A percentile compares a stretch with the other conserved stretches of the same genome.
Conservation (phyloP, 2,329 filamentous ascomycete species). For the Penicillium verrucosum region DNA sequence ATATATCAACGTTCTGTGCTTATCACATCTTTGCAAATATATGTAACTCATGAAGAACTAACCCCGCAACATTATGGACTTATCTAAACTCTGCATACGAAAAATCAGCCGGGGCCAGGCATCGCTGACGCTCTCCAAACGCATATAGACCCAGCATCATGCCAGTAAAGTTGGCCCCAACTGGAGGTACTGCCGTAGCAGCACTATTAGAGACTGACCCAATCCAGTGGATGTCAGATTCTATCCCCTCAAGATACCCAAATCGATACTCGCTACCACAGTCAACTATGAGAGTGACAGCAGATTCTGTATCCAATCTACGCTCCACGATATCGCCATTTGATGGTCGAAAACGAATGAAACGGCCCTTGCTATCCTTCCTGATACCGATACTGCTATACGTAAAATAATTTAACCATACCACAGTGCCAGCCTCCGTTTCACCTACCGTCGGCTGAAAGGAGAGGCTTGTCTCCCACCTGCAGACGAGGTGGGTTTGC, state of each 20-base stretch:
- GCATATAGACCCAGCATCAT: constrained; percentile 49
- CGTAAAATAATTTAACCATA: constrained; percentile 55
- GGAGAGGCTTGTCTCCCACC: constrained; percentile 44
- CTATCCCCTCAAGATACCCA: constrained; percentile 17
- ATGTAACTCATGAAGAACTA: no score
- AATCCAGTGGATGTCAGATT: constrained; percentile 22
- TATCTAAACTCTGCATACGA: constrained; percentile 28
- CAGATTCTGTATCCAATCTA: constrained; percentile 10
- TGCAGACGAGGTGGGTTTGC: constrained; percentile 46
- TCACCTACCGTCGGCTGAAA: constrained; percentile 46
- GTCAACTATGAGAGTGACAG: constrained; percentile 29
- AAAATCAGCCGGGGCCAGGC: constrained; percentile 44
- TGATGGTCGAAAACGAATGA: constrained; percentile 28
- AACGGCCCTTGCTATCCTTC: constrained; percentile 11
- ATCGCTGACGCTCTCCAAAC: constrained; percentile 42
- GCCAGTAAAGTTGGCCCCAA: constrained; percentile 45
- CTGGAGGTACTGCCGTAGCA: constrained; percentile 37
- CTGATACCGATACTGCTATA: constrained; percentile 45
- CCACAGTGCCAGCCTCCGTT: constrained; percentile 53
- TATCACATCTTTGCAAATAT: not conserved
- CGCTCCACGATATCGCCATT: constrained; percentile 18
- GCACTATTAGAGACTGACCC: constrained; percentile 30
- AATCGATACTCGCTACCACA: constrained; percentile 33
- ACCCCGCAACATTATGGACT: not conserved
- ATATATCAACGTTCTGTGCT: not conserved